phyloP scores from a whole-genome alignment of 2,329 filamentous ascomycete species.

The Drechslerella coelobrocha region DNA sequence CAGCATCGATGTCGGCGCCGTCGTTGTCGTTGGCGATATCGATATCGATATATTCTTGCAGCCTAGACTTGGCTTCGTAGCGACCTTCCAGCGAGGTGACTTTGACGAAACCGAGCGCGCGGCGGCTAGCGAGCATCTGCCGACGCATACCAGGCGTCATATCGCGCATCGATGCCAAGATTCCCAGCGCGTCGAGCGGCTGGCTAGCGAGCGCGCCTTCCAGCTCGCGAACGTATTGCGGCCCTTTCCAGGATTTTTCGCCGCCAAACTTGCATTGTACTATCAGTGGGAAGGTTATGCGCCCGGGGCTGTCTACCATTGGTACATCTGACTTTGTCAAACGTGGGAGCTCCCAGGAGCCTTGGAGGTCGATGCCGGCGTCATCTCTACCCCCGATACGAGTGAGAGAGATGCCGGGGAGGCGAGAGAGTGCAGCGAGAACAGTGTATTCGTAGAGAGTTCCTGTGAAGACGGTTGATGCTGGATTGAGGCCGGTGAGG shows the following conservation, averaged over 20 bases:
- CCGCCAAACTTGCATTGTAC: constrained; percentile 73
- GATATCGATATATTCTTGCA: too few species aligned
- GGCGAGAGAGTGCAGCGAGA: constrained; percentile 64
- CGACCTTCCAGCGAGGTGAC: constrained; percentile 29
- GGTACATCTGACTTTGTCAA: constrained; percentile 47
- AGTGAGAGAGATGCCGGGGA: constrained; percentile 68
- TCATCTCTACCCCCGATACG: constrained; percentile 73
- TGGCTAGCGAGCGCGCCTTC: constrained; percentile 79
- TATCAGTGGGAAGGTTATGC: constrained; percentile 59
- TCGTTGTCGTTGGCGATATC: neutral
- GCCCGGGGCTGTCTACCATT: neutral
- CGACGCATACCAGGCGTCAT: constrained; percentile 75
- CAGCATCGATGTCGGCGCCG: neutral
- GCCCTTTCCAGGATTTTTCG: constrained; percentile 62
- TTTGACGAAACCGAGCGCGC: constrained; percentile 43
- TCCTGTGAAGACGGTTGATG: constrained; percentile 70
- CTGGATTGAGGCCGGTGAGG: constrained; percentile 64
- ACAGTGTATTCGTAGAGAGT: constrained; percentile 80
- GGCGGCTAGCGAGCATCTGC: constrained; percentile 39
- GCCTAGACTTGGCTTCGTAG: constrained; percentile 1
- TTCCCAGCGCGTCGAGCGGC: constrained; percentile 71
- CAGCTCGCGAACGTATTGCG: constrained; percentile 73
- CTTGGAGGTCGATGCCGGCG: constrained; percentile 75
- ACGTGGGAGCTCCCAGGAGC: constrained; percentile 69
- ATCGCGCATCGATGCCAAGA: constrained; percentile 72